phyloP scores from a whole-genome alignment of 768 basidiomycete genomes.

The Pisolithus orientalis region DNA sequence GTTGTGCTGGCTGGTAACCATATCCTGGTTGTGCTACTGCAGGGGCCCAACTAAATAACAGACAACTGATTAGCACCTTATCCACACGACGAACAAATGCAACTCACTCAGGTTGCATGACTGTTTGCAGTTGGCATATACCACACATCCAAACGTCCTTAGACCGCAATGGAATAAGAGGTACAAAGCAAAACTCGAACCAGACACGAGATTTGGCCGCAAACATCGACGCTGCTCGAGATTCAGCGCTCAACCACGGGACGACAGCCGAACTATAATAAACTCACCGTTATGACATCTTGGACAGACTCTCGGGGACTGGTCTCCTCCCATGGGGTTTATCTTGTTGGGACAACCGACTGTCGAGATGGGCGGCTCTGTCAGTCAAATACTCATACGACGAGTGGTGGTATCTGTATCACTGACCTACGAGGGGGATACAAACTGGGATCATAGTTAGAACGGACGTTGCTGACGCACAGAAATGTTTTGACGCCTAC shows the following conservation, averaged over 20 bases:
- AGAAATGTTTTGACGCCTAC: constrained; percentile 5
- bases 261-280: background rate
- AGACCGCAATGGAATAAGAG: constrained; percentile 57
- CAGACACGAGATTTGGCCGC: constrained; percentile 60
- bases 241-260: background rate
- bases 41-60: constrained; percentile 29
- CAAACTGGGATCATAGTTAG: constrained; percentile 36
- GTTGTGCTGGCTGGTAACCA: constrained; percentile 27
- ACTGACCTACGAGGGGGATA: constrained; percentile 46
- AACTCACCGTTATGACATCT: constrained; percentile 65
- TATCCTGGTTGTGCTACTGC: constrained; percentile 29
- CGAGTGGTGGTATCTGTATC: background rate
- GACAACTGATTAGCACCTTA: background rate
- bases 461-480: background rate
- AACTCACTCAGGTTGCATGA: constrained; percentile 45
- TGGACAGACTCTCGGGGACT: constrained; percentile 55
- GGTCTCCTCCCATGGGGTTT: constrained; percentile 44
- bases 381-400: constrained; percentile 7
- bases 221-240: constrained; percentile 47
- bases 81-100: background rate
- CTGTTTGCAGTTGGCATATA: constrained; percentile 62
- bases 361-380: constrained; percentile 19
- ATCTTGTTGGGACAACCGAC: constrained; percentile 63
- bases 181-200: constrained; percentile 76
- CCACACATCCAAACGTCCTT: constrained; percentile 65